Base-by-base conservation (phyloP, 1,284 basidiomycete genomes). In the Leccinum pallidistipes region DNA sequence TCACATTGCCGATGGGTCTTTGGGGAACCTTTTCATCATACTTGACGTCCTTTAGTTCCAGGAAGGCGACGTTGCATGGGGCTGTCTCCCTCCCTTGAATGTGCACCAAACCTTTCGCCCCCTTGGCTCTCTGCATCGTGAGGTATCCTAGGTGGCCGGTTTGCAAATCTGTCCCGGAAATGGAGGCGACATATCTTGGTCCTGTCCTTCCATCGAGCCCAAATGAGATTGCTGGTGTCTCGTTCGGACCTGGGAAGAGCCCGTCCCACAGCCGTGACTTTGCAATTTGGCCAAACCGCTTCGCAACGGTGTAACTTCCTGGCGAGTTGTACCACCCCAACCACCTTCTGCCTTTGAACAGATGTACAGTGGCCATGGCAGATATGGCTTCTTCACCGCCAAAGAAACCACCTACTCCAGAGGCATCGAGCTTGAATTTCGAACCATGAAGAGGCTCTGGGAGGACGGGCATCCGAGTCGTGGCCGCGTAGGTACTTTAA, bases 341-440 rank as follows among this genome's bases (percentile, higher is more conserved):
- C 70, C 72, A 76, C 52, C 29, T 66, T 62, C 73, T 65, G 1
- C 66, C 71, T 16, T 57, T 45, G 62, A 68, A 73, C 2, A 76
- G 53, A 56, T 75, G 72, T 1, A 75, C 65, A 31, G 72, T 76
- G 7, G 66, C 65, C 75, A 77, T 72, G 16, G 74, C 74, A 14
- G 74, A 69, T 43, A 76, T 66, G 3, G 74, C 71, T 49, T 76
- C 75, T n/a, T 76, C 72, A 4, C 74, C 74, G 38, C 74, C 75
- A 14, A 76, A 74, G 36, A 67, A 69, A 0, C 73, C 68, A 11
- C 64, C 70, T 1, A 72, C 64, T 12, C 69, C 72, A 8, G 72
- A 68, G 0, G 69, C 29, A 43, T 75, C 65, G 36, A 72, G 73
- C 1, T 16, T 64, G 57, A 75, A 75, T 2, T 51, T 57, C 1